phyloP scores from a whole-genome alignment of 2,329 filamentous ascomycete species.

The Pseudogymnoascus sp. region DNA sequence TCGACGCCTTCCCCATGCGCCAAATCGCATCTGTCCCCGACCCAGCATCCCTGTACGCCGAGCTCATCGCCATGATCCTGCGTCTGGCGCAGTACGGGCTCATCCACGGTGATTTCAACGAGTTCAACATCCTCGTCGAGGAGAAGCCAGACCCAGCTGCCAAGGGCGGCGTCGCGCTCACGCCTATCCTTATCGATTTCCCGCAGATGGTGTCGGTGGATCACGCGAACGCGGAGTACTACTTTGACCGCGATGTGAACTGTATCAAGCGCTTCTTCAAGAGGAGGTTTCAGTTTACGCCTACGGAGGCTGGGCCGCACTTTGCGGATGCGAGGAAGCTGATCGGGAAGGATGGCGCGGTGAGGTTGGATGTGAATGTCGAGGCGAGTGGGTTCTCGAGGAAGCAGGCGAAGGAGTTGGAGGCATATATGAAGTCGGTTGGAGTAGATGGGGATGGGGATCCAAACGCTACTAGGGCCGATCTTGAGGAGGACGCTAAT shows the following conservation, averaged over 20 bases:
- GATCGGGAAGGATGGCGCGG: constrained; percentile 56
- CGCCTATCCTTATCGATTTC: constrained; percentile 90
- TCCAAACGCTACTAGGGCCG: constrained; percentile 26
- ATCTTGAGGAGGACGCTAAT: constrained; percentile 35
- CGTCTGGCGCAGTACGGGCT: constrained; percentile 76
- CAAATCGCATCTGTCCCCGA: constrained; percentile 81
- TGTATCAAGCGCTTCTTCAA: constrained; percentile 95
- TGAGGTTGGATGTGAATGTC: constrained; percentile 76
- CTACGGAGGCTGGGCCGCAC: constrained; percentile 74
- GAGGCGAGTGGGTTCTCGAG: constrained; percentile 92
- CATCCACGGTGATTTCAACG: constrained; percentile 98
- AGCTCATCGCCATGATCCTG: constrained; percentile 80
- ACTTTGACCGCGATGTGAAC: constrained; percentile 92
- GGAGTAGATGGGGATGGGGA: constrained; percentile 43
- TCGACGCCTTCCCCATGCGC: constrained; percentile 85
- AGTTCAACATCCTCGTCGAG: constrained; percentile 95
- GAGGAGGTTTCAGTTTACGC: constrained; percentile 79
- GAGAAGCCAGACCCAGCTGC: constrained; percentile 48
- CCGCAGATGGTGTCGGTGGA: constrained; percentile 97
- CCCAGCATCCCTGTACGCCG: constrained; percentile 79
- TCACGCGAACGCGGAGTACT: constrained; percentile 88
- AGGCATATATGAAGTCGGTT: constrained; percentile 75
- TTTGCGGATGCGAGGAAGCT: constrained; percentile 77
- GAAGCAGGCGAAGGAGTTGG: constrained; percentile 93
- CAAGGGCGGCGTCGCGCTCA: constrained; percentile 38